Percentiles rank a stretch among this genome's conserved stretches.
These are phyloP conservation scores for Candida schatavii DNA, from an alignment of 805 yeast genomes.

Conservation along the genomic window DNA sequence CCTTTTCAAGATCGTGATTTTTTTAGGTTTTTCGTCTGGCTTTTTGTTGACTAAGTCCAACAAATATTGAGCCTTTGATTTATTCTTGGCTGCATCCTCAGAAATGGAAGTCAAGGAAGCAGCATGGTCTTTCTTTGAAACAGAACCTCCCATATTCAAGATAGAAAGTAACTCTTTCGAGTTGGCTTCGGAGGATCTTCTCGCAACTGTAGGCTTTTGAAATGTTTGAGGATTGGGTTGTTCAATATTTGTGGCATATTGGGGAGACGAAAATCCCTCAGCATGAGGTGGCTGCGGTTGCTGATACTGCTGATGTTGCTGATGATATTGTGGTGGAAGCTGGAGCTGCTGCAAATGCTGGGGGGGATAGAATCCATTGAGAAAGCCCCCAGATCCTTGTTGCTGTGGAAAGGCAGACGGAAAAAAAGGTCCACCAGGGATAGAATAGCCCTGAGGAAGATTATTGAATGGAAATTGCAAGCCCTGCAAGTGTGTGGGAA, in stretches of 20 bases:
- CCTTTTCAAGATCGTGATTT: slow-evolving; percentile 2
- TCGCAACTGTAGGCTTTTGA: slow-evolving; percentile 31
- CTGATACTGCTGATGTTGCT: not conserved
- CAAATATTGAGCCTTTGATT: slow-evolving; percentile 30
- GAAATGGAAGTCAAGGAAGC: not conserved
- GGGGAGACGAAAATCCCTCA: not conserved
- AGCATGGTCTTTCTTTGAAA: not conserved
- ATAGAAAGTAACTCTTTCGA: slow-evolving; percentile 44
- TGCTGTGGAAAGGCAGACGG: slow-evolving; percentile 7
- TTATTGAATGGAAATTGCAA: not conserved
- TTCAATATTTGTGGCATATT: slow-evolving; percentile 9
- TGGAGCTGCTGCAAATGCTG: slow-evolving; percentile 4
- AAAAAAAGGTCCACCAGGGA: slow-evolving; percentile 6
- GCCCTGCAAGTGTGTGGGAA: slow-evolving; percentile 31
- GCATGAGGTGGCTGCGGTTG: not conserved
- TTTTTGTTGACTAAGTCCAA: slow-evolving; percentile 25
- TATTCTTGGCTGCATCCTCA: slow-evolving; percentile 19
- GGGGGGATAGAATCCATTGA: not conserved
- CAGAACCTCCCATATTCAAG: slow-evolving; percentile 24
- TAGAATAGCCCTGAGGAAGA: slow-evolving; percentile 8
- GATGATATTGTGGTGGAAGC: slow-evolving; percentile 10
- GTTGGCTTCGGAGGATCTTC: slow-evolving; percentile 29
- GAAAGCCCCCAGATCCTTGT: not conserved
- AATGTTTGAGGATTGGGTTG: slow-evolving; percentile 38
- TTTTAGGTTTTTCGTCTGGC: slow-evolving; percentile 1